Conservation (phyloP, 192 early-diverging fungal species). For the Chytriomyces hyalinus region DNA sequence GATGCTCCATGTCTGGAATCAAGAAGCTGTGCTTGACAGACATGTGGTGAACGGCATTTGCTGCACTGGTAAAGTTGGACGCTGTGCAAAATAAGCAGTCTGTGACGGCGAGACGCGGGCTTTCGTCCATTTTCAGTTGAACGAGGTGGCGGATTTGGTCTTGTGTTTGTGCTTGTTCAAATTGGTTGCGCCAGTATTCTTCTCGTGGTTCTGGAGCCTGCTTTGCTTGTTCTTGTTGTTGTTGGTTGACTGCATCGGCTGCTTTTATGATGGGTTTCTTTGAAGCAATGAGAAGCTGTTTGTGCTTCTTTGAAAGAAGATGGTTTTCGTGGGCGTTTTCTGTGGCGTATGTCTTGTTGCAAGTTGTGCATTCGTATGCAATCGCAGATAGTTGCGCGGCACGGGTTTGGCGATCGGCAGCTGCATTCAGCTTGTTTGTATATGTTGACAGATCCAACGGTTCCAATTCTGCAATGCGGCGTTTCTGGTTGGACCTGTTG, state of each 20-base stretch:
- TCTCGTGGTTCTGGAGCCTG: not conserved
- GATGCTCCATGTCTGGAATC: slow-evolving; percentile 89
- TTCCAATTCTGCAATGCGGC: slow-evolving; percentile 83
- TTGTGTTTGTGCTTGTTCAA: slow-evolving; percentile 57
- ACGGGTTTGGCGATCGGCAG: not conserved
- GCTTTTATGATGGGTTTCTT: not conserved
- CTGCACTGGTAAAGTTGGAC: slow-evolving; percentile 23
- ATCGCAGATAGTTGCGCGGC: not conserved
- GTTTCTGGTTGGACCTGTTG: slow-evolving; percentile 72
- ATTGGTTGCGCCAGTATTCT: slow-evolving; percentile 29
- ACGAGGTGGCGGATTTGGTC: slow-evolving; percentile 69
- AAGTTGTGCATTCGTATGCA: not conserved
- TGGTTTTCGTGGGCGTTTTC: slow-evolving; percentile 75
- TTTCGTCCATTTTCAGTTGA: slow-evolving; percentile 75
- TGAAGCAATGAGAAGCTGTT: slow-evolving; percentile 53
- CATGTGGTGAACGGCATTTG: slow-evolving; percentile 85
- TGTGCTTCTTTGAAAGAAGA: slow-evolving; percentile 83
- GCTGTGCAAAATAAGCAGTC: slow-evolving; percentile 86
- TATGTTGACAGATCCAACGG: slow-evolving; percentile 60
- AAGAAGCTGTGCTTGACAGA: slow-evolving; percentile 83
- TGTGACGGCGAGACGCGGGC: slow-evolving; percentile 59
- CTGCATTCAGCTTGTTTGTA: not conserved
- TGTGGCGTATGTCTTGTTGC: slow-evolving; percentile 6
- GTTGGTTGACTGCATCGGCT: not conserved
- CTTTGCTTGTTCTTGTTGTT: not conserved